Evolutionary conservation across 352 stramenopile species (phyloP), one percentile per base, ranked within the genome.

Genomic region (Phytopythium ostracodes): DNA sequence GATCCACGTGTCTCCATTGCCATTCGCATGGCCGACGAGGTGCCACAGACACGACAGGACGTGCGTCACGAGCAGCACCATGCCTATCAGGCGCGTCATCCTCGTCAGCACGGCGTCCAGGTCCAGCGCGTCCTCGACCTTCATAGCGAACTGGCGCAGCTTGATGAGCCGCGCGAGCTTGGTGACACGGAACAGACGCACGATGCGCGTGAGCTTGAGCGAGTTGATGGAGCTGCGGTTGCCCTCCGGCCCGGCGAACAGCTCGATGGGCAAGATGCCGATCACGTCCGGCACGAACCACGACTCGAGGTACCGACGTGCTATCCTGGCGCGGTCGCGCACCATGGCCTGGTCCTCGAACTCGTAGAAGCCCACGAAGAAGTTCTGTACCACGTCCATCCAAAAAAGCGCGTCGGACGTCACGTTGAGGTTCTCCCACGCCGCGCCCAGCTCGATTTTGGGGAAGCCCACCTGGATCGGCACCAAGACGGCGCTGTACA

Each of bases 21-120:
- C 46, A 9, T 70, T 57, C 0, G 69, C 63, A n/a, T 77, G 72
- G 9, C 87, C 84, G 1, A 93, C 67, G 25, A 89, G 70, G 49
- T 91, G 84, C 80, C 85, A 96, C 47, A 96, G 87, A 42, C 86
- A 94, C 11, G 84, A 66, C 15, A 94, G 71, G 27, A 94, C 59
- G 53, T 96, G 87, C 5, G 84, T 78, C 1, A 93, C 62, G 0
- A 96, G 64, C 29, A 94, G 47, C 7, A 91, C 84, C 51, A 89
- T 72, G 8, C 84, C 75, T 14, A 89, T 84, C 10, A 94, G 66
- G 24, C 72, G 65, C 1, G 83, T 80, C 40, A 95, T 67, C 3
- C 87, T 77, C 9, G 80, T 73, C 36, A 91, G 49, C 8, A 87
- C 82, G 18, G 77, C 76, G 65, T 93, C 78, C 12, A 91, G 61